Evolutionary conservation across 306 rosid genomes (phyloP), one percentile per base, ranked within the genome.

Genomic region (Cicer cuneatum): DNA sequence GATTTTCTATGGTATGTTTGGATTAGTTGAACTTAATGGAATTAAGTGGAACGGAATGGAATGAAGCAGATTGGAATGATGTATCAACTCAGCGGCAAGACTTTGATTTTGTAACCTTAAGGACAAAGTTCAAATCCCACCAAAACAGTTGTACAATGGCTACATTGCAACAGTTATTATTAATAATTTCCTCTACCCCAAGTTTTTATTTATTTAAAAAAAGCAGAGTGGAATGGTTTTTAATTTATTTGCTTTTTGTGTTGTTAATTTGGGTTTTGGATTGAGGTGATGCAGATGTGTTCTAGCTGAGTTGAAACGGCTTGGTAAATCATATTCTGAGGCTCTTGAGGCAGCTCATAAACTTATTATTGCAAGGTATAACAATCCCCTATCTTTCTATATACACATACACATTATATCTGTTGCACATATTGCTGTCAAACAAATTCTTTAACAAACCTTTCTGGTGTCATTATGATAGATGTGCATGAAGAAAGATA

Each of bases 281-380:
- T 60, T 81, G 82, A 46, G 52, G 66, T 46, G 39, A 67, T 80
- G 69, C 73, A 91, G 95, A 45, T 93, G 97, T 78, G 85, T 86
- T 29, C 13, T 85, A 15, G 89, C 86, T 7, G 98, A 93, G 77
- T 84, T 93, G 90, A 89, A 82, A 72, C 77, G 86, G 42, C 88
- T 89, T 57, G 97, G 96, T 42, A 43, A 29, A 10, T 79, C 89
- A 12, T 71, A 85, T 75, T 73, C 85, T 1, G 84, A 84, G 71
- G 76, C 89, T 71, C 84, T 87, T 46, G 88, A 76, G n/a, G 96
- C 93, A 29, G 90, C 97, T 33, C 58, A 61, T 35, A 79, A 78
- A 24, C 92, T 93, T 42, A 35, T 84, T 21, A 42, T 69, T 45
- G 98, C 96, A 29, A 90, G 96, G 96, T 92, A 15, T 10, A 19